Evolutionary conservation across 257 asterid genomes (phyloP).

Genomic region (Solanum pennellii): DNA sequence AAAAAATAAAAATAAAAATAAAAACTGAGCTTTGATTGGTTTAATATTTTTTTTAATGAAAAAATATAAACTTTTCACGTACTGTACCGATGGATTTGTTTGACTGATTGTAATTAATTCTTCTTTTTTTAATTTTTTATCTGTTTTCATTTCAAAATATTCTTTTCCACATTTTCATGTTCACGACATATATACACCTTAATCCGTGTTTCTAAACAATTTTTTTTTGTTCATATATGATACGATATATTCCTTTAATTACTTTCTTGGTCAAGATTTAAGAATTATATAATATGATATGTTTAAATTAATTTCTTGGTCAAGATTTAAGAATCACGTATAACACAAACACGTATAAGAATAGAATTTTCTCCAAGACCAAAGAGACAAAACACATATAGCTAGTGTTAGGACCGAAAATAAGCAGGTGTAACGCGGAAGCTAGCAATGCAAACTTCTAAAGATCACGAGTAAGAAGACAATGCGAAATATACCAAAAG

Average conservation of each 20-base stretch:
- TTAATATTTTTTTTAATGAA: neutral
- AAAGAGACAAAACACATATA: neutral
- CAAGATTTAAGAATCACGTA: neutral
- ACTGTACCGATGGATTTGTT: neutral
- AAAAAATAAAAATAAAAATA: neutral
- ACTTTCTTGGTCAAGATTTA: neutral
- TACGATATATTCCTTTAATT: neutral
- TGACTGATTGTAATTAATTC: neutral
- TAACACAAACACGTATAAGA: neutral
- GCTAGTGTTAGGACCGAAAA: too few relatives aligned
- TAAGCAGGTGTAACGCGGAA: too few relatives aligned
- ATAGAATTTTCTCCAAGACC: neutral
- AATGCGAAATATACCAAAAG: too few relatives aligned
- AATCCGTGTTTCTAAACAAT: neutral
- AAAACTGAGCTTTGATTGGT: neutral
- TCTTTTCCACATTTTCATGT: neutral
- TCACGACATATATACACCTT: neutral
- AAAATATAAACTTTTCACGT: neutral
- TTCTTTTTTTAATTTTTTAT: neutral
- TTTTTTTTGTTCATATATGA: neutral
- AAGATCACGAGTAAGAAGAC: too few relatives aligned
- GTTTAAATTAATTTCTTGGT: neutral
- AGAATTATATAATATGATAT: neutral
- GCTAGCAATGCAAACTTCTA: too few relatives aligned
- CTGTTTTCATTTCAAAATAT: neutral